Percentiles rank a stretch among this genome's conserved stretches.
Evolutionary conservation across 805 yeast genomes (phyloP).

Genomic region (Peterozyma toletana): DNA sequence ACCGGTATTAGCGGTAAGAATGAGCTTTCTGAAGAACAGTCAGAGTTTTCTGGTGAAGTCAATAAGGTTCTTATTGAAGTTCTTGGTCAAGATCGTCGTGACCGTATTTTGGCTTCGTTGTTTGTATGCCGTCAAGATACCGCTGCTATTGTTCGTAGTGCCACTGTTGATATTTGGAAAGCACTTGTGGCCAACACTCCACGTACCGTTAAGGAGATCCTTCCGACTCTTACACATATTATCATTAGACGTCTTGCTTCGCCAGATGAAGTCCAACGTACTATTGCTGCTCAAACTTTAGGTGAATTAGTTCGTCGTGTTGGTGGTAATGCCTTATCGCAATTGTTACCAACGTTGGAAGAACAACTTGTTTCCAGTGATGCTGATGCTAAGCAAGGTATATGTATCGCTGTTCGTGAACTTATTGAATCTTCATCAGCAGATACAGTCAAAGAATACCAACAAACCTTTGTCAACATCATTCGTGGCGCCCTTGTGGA

Average conservation of each 20-base stretch:
- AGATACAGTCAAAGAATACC: constrained; percentile 56
- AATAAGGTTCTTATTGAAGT: constrained; percentile 63
- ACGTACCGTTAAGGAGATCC: constrained; percentile 82
- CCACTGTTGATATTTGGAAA: constrained; percentile 94
- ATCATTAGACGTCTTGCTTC: constrained; percentile 81
- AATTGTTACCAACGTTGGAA: constrained; percentile 79
- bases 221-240: constrained; percentile 74
- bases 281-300: constrained; percentile 86
- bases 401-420: constrained; percentile 88
- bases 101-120: constrained; percentile 74
- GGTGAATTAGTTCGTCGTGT: constrained; percentile 95
- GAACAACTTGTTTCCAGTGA: constrained; percentile 53
- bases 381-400: constrained; percentile 90
- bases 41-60: constrained; percentile 41
- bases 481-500: constrained; percentile 79
- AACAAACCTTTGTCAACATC: constrained; percentile 62
- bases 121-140: constrained; percentile 93
- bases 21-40: constrained; percentile 53
- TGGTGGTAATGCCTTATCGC: constrained; percentile 79
- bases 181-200: constrained; percentile 95
- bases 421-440: constrained; percentile 67
- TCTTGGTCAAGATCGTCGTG: constrained; percentile 85
- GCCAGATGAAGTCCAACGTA: constrained; percentile 69
- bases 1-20: constrained; percentile 81
- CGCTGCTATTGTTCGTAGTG: constrained; percentile 78